phyloP scores from a whole-genome alignment of 1,284 basidiomycete genomes.

The Wolfiporia cocos region DNA sequence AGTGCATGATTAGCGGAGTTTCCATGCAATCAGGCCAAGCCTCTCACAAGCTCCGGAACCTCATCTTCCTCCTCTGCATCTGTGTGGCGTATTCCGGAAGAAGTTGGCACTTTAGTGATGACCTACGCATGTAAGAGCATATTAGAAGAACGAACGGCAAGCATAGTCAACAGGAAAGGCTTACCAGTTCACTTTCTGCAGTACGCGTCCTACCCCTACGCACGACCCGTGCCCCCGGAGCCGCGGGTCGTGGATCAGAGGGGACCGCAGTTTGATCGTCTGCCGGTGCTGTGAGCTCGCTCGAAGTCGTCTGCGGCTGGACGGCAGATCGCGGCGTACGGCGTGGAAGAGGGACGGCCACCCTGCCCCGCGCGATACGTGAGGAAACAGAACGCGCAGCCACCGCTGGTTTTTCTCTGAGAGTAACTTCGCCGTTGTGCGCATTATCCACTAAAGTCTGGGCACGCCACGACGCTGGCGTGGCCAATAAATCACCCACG shows the following conservation, averaged over 20 bases:
- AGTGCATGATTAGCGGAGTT: no score
- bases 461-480: conserved; percentile 21
- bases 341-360: conserved; percentile 8
- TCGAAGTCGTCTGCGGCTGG: background rate
- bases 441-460: no score
- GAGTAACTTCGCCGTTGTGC: conserved; percentile 5
- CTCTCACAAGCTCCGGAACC: no score
- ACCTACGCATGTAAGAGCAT: background rate
- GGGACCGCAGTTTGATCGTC: conserved; percentile 2
- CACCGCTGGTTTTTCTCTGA: background rate
- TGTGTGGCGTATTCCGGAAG: no score
- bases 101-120: no score
- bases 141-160: background rate
- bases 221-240: conserved; percentile 10
- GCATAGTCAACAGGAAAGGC: background rate
- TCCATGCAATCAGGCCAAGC: no score
- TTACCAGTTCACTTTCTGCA: conserved; percentile 6
- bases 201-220: conserved; percentile 8
- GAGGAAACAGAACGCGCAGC: background rate
- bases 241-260: conserved; percentile 3
- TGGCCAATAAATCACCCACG: conserved; percentile 28
- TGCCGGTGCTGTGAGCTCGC: background rate
- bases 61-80: no score
- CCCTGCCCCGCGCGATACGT: conserved; percentile 10
- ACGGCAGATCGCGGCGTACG: conserved; percentile 14